These are phyloP conservation scores for Sutorius eximius DNA, from an alignment of 1,284 basidiomycete species.

Conservation along the genomic window DNA sequence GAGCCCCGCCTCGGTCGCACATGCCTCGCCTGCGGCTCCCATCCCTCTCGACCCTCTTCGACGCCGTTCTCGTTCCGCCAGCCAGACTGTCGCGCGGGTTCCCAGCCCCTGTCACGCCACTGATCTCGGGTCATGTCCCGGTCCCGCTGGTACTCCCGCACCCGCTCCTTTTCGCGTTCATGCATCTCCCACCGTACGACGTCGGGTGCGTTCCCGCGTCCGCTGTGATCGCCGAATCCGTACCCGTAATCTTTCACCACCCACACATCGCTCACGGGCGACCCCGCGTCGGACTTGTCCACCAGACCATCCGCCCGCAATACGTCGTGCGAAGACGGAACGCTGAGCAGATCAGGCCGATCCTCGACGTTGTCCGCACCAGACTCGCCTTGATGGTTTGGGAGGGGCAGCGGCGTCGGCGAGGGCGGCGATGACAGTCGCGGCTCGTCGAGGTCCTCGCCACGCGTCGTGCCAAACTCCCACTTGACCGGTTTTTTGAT, in stretches of 20 bases:
- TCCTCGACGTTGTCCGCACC: not conserved
- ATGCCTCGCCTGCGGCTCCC: conserved; percentile 27
- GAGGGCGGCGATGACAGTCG: not conserved
- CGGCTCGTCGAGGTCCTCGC: conserved; percentile 15
- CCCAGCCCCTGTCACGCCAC: conserved; percentile 22
- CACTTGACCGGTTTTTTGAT: conserved; percentile 44
- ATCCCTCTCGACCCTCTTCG: conserved; percentile 23
- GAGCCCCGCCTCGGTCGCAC: conserved; percentile 31
- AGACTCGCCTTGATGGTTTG: not conserved
- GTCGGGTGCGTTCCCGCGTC: conserved; percentile 33
- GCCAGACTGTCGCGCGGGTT: conserved; percentile 14
- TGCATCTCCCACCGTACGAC: conserved; percentile 34
- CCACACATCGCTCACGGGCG: conserved; percentile 43
- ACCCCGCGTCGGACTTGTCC: conserved; percentile 18
- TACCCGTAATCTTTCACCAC: conserved; percentile 63
- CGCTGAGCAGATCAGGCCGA: not conserved
- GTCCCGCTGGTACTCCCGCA: conserved; percentile 22
- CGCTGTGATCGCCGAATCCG: conserved; percentile 50
- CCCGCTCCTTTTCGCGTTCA: conserved; percentile 25
- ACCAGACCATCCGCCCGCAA: conserved; percentile 1
- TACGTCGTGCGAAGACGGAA: not conserved
- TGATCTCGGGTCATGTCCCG: conserved; percentile 19
- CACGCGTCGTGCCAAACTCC: conserved; percentile 56
- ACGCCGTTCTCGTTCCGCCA: conserved; percentile 28
- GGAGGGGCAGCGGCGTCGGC: not conserved